phyloP scores from a whole-genome alignment of 768 basidiomycete genomes.

The Calocybe cyanea region DNA sequence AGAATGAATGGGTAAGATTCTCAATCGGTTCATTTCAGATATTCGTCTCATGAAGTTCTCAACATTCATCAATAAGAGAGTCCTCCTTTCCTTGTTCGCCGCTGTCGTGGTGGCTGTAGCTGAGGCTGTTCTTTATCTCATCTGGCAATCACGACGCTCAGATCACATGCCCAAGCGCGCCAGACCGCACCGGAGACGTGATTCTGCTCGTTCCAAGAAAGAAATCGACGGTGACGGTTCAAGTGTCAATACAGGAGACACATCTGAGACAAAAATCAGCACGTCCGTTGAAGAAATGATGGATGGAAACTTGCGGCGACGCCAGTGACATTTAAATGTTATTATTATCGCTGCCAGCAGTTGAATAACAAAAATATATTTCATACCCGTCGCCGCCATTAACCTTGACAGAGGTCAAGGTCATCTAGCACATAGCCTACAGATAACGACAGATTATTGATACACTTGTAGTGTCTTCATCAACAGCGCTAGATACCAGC shows the following conservation, averaged over 20 bases:
- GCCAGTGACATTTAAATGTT: slow-evolving; percentile 19
- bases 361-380: background rate
- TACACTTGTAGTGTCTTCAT: slow-evolving; percentile 54
- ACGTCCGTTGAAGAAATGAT: slow-evolving; percentile 12
- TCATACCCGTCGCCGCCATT: background rate
- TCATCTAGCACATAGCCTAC: background rate
- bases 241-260: slow-evolving; percentile 1
- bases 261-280: slow-evolving; percentile 3
- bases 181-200: slow-evolving; percentile 15
- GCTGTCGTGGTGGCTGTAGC: slow-evolving; percentile 67
- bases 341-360: background rate
- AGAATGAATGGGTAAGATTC: slow-evolving; percentile 67
- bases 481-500: slow-evolving; percentile 71
- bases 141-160: slow-evolving; percentile 58
- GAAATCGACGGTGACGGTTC: slow-evolving; percentile 22
- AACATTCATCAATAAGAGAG: slow-evolving; percentile 36
- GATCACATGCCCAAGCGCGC: slow-evolving; percentile 10
- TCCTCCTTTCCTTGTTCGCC: slow-evolving; percentile 56
- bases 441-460: slow-evolving; percentile 21
- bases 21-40: too few species aligned
- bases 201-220: slow-evolving; percentile 32
- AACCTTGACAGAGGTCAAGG: too few species aligned
- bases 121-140: slow-evolving; percentile 66
- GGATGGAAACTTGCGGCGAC: slow-evolving; percentile 24
- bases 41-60: background rate